Base-by-base conservation (phyloP, 2,329 filamentous ascomycete species). In the Dothiorella sarmentorum region DNA sequence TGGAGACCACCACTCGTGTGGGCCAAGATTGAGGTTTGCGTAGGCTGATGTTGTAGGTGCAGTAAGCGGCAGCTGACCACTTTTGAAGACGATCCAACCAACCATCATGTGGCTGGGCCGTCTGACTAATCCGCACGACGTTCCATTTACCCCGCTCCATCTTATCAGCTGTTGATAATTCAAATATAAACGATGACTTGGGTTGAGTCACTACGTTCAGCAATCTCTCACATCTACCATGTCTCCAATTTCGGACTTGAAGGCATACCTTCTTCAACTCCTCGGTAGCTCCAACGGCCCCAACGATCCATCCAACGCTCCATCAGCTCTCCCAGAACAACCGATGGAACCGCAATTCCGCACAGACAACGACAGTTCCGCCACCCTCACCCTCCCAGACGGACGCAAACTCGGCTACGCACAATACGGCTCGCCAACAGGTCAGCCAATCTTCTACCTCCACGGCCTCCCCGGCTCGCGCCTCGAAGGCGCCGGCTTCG, bases 401-500 rank as follows among this genome's bases (percentile, higher is more conserved):
- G 72, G 71, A 7, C 70, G 73, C 13, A 71, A 66, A 56, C 63
- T 75, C 2, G 69, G 71, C 4, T 74, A 73, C 53, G 70, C 69
- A 31, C 61, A 68, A 35, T 72, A 71, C 43, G 69, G 70, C 4
- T 64, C 64, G 3, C 63, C 61, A 9, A 67, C 62, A 3, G 68
- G 69, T 15, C 61, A 62, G 33, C 22, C 69, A 0, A 63, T 71
- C 17, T 52, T 72, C 10, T 70, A 66, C 60, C 60, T 65, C 17
- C 69, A 72, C n/a, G 69, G 69, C 0, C 59, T 68, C 1, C 68
- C 70, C 2, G 67, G 68, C 7, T 70, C 66, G 7, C 67, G 70
- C 0, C 35, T 71, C 15, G 69, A 72, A 52, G 70, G 58, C 2
- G 62, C 64, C 2, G 31, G 44, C 0, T 67, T 66, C 35, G 63